A percentile compares a stretch with the other conserved stretches of the same genome.
Evolutionary conservation across 345 rosid species (phyloP).

Genomic region (Arabidopsis suecica): DNA sequence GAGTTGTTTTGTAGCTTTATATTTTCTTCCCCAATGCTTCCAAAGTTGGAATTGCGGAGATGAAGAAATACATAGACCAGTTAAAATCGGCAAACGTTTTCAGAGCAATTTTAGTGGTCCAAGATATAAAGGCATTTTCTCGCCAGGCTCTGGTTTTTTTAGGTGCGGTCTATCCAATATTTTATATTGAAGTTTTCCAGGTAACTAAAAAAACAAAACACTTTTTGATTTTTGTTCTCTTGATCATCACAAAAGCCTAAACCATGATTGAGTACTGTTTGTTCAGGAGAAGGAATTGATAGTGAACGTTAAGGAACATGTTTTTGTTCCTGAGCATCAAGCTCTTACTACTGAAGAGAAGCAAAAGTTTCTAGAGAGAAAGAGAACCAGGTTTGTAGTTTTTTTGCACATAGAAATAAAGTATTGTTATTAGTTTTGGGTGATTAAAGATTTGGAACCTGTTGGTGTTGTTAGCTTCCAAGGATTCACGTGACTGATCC

Average conservation of each 20-base stretch:
- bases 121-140: slow-evolving; percentile 57
- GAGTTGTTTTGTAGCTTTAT: slow-evolving; percentile 52
- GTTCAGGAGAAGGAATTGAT: slow-evolving; percentile 69
- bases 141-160: slow-evolving; percentile 76
- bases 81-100: slow-evolving; percentile 81
- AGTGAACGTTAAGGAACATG: slow-evolving; percentile 68
- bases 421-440: background rate
- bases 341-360: slow-evolving; percentile 71
- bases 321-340: slow-evolving; percentile 73
- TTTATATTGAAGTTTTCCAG: slow-evolving; percentile 86
- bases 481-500: slow-evolving; percentile 62
- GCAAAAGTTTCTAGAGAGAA: slow-evolving; percentile 69
- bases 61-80: slow-evolving; percentile 76
- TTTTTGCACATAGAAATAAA: background rate
- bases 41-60: slow-evolving; percentile 80
- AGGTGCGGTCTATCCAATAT: slow-evolving; percentile 61
- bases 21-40: slow-evolving; percentile 82
- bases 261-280: slow-evolving; percentile 1
- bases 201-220: slow-evolving; percentile 35
- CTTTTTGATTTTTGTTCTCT: background rate
- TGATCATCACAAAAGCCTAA: slow-evolving; percentile 9
- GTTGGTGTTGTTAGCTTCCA: slow-evolving; percentile 53
- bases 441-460: background rate
- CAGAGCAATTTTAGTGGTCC: slow-evolving; percentile 80
- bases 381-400: slow-evolving; percentile 68